Base-by-base conservation (phyloP, 306 rosid genomes). In the Quercus wislizeni region DNA sequence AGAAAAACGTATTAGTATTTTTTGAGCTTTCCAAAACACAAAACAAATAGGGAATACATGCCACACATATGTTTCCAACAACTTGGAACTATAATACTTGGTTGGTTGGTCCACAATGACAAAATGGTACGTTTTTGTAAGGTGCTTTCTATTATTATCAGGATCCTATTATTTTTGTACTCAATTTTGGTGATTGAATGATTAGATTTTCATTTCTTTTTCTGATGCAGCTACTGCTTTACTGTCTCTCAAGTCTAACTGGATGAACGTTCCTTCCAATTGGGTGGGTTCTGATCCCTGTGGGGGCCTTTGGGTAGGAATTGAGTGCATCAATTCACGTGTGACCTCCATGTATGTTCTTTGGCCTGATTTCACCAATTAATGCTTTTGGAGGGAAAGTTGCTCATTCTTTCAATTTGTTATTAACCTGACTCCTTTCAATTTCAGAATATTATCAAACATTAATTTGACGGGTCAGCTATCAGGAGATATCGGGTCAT, bases 221-320 rank as follows among this genome's bases (percentile, higher is more conserved):
- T 76, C 33, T 73, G 17, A 55, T 76, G 84, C 79, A 88, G 91
- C 1, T 64, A 1, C 0, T 49, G 83, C 83, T 58, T 41, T 88
- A 57, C 54, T 0, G 27, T 17, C 79, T 81, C 55, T 88, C 14
- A 52, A 1, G 76, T 7, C 3, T 35, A 74, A 17, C 1, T 80
- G 83, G 84, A 17, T 73, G 70, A 81, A 81, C 78, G 4, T 3
- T 2, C 89, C 91, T 1, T 67, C 73, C 1, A 76, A 33, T 79
- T 88, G 91, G 91, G 76, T 25, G 30, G 75, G 64, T 28, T 57
- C 79, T 4, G 76, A 88, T 83, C 89, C 87, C 69, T 85, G 87
- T 31, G 87, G 72, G 12, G 80, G 25, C 35, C 21, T 11, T 52
- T 88, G 91, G 91, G 79, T 33, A 3, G 91, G 91, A 61, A 85